These are phyloP conservation scores for Botrytis medusae DNA, from an alignment of 2,329 filamentous ascomycete genomes.

Conservation along the genomic window DNA sequence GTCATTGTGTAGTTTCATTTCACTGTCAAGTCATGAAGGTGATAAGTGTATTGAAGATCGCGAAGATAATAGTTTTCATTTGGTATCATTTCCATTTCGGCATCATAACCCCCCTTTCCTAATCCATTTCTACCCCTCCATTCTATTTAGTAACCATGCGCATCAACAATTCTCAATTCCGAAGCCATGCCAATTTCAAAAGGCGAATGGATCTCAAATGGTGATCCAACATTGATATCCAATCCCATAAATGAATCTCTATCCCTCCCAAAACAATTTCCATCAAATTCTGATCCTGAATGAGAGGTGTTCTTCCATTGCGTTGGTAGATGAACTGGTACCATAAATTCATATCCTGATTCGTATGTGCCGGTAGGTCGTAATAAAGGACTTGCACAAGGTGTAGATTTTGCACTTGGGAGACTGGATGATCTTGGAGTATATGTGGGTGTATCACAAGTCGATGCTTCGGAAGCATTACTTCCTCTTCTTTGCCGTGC, in stretches of 20 bases:
- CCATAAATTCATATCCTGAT: slow-evolving; percentile 7
- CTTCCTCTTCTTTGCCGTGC: slow-evolving; percentile 14
- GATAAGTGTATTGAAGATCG: neutral
- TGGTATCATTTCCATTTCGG: slow-evolving; percentile 10
- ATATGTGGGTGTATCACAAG: neutral
- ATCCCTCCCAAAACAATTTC: neutral
- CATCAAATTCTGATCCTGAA: neutral
- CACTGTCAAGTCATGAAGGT: neutral
- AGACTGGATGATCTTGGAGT: neutral
- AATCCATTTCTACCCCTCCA: neutral
- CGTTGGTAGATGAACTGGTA: neutral
- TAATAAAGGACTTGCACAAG: slow-evolving; percentile 1
- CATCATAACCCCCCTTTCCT: neutral
- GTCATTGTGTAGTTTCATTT: neutral
- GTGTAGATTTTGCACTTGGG: slow-evolving; percentile 1
- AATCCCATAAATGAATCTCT: neutral
- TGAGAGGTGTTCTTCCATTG: slow-evolving; percentile 2
- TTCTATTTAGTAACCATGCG: neutral
- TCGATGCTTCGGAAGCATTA: slow-evolving; percentile 3
- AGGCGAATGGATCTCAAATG: slow-evolving; percentile 7
- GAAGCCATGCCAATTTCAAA: slow-evolving; percentile 15
- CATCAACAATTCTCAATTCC: slow-evolving; percentile 12
- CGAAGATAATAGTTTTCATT: neutral
- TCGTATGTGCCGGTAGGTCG: neutral
- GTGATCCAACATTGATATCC: slow-evolving; percentile 7